Evolutionary conservation across 768 basidiomycete genomes (phyloP).

Genomic region (Collybia mongolica): DNA sequence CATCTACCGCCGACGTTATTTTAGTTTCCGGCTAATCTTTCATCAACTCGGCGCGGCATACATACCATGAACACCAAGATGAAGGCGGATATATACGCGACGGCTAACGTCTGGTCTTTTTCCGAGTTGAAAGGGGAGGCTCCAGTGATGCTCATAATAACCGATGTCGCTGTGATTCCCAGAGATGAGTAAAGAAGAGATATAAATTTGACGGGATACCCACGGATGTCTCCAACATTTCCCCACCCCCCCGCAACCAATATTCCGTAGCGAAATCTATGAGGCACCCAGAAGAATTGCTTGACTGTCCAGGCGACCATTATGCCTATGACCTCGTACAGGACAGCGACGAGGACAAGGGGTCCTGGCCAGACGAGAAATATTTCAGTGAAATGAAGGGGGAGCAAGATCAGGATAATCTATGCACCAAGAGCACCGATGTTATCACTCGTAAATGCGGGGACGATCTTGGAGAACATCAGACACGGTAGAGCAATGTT

Average conservation of each 20-base stretch:
- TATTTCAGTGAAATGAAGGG: too few relatives aligned
- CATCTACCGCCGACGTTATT: slow-evolving; percentile 33
- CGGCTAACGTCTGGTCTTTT: slow-evolving; percentile 55
- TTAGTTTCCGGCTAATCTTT: background rate
- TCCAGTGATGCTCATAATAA: slow-evolving; percentile 62
- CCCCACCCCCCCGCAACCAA: slow-evolving; percentile 68
- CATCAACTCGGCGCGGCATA: slow-evolving; percentile 19
- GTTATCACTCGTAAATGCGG: slow-evolving; percentile 60
- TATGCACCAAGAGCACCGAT: slow-evolving; percentile 50
- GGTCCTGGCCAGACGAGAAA: slow-evolving; percentile 43
- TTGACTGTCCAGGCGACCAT: slow-evolving; percentile 52
- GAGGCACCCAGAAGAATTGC: slow-evolving; percentile 74
- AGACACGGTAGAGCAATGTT: slow-evolving; percentile 65
- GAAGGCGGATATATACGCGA: slow-evolving; percentile 67
- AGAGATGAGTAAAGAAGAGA: background rate
- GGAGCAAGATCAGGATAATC: background rate
- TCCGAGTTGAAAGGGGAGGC: slow-evolving; percentile 60
- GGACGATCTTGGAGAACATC: slow-evolving; percentile 72
- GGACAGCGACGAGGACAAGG: slow-evolving; percentile 54
- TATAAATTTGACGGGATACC: slow-evolving; percentile 19
- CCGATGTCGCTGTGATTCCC: slow-evolving; percentile 51
- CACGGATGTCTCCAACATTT: slow-evolving; percentile 72
- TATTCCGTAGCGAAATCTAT: slow-evolving; percentile 71
- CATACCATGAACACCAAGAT: slow-evolving; percentile 57
- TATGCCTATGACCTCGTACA: slow-evolving; percentile 60